Percentiles rank a stretch among this genome's conserved stretches.
These are phyloP conservation scores for Echeveria elegans DNA, from an alignment of 164 flowering plant genomes.

Conservation along the genomic window DNA sequence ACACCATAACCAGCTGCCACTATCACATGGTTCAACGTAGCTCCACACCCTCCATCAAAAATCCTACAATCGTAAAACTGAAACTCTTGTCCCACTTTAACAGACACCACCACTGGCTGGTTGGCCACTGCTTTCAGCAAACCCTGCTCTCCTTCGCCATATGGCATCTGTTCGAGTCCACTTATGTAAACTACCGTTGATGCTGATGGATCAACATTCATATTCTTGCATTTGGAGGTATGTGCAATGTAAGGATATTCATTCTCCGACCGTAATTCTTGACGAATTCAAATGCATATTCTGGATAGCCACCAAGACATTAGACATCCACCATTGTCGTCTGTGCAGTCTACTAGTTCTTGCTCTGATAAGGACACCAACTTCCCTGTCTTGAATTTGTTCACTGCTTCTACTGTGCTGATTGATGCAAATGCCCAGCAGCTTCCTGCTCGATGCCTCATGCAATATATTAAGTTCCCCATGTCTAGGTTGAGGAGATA, in stretches of 20 bases:
- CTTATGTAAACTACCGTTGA: conserved; percentile 3
- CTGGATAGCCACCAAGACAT: conserved; percentile 12
- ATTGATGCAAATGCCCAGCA: conserved; percentile 15
- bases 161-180: conserved; percentile 16
- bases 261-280: conserved; percentile 8
- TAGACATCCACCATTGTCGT: conserved; percentile 7
- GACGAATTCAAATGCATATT: conserved; percentile 16
- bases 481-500: too few species aligned
- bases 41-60: conserved; percentile 16
- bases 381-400: conserved; percentile 8
- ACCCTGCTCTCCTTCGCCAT: conserved; percentile 14
- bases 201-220: conserved; percentile 1
- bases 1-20: conserved; percentile 17
- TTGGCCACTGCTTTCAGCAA: conserved; percentile 21
- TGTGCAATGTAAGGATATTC: conserved; percentile 16
- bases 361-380: conserved; percentile 15
- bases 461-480: neutral
- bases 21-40: conserved; percentile 16
- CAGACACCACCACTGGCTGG: conserved; percentile 17
- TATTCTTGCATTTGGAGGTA: conserved; percentile 13
- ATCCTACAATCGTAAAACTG: conserved; percentile 15
- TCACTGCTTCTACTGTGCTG: conserved; percentile 9
- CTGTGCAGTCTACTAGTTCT: conserved; percentile 18
- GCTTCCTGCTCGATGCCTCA: neutral
- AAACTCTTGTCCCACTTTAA: conserved; percentile 13